Evolutionary conservation across 2,329 filamentous ascomycete species (phyloP).

Genomic region (Plectosphaerella sp.): DNA sequence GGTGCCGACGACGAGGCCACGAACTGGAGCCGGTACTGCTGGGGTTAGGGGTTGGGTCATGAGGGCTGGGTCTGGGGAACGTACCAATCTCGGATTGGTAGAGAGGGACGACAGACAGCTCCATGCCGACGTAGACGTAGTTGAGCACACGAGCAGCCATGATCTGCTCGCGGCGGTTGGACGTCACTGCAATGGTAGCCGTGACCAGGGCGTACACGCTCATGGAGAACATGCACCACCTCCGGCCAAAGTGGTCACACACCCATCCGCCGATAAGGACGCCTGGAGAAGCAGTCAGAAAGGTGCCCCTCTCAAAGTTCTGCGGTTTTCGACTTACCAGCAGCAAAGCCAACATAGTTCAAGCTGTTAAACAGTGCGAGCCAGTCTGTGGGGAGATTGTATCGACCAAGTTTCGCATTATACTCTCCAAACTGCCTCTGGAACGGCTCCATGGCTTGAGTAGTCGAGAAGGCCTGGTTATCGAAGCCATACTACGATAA

Average conservation of each 20-base stretch:
- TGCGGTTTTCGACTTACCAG: slow-evolving; percentile 13
- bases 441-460: slow-evolving; percentile 31
- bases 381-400: slow-evolving; percentile 23
- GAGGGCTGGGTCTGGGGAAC: neutral
- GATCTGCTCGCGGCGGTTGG: slow-evolving; percentile 23
- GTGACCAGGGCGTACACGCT: slow-evolving; percentile 19
- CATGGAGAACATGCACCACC: slow-evolving; percentile 18
- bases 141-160: slow-evolving; percentile 29
- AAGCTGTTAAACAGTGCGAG: slow-evolving; percentile 30
- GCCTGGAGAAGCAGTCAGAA: slow-evolving; percentile 5
- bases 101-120: slow-evolving; percentile 29
- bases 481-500: slow-evolving; percentile 38
- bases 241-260: slow-evolving; percentile 16
- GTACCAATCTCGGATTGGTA: slow-evolving; percentile 27
- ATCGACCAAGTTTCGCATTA: slow-evolving; percentile 15
- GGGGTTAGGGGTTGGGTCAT: neutral
- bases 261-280: slow-evolving; percentile 16
- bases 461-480: slow-evolving; percentile 28
- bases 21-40: slow-evolving; percentile 19
- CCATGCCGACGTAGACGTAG: slow-evolving; percentile 34
- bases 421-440: slow-evolving; percentile 25
- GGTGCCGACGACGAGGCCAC: slow-evolving; percentile 27
- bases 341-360: slow-evolving; percentile 27
- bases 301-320: too few relatives aligned
- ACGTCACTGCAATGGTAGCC: slow-evolving; percentile 26